phyloP scores from a whole-genome alignment of 2,329 filamentous ascomycete genomes.

The Aureobasidium subglaciale region DNA sequence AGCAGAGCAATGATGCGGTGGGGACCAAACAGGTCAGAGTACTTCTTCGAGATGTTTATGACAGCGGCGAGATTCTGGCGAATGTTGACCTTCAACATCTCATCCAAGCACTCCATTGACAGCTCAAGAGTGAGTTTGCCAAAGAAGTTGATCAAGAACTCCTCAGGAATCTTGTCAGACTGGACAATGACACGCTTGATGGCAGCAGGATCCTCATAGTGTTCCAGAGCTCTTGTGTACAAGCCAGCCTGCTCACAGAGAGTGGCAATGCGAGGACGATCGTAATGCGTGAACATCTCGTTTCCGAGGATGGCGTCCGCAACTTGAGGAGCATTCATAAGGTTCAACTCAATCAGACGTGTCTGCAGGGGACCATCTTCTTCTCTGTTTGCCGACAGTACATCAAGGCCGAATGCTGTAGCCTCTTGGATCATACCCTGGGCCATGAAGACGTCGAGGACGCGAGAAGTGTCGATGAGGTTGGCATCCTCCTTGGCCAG shows the following conservation, averaged over 20 bases:
- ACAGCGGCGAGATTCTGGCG: conserved; percentile 94
- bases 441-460: conserved; percentile 95
- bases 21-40: conserved; percentile 89
- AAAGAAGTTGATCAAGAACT: conserved; percentile 90
- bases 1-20: conserved; percentile 83
- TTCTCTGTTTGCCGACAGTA: conserved; percentile 86
- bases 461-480: conserved; percentile 84
- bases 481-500: conserved; percentile 84
- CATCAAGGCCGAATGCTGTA: conserved; percentile 95
- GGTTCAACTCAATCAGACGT: conserved; percentile 92
- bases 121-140: conserved; percentile 92
- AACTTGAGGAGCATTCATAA: conserved; percentile 92
- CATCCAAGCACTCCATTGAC: conserved; percentile 85
- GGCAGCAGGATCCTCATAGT: conserved; percentile 81
- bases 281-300: conserved; percentile 97
- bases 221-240: conserved; percentile 65
- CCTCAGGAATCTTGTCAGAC: conserved; percentile 77
- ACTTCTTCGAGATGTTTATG: conserved; percentile 94
- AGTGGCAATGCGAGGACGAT: conserved; percentile 78
- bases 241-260: conserved; percentile 92
- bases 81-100: conserved; percentile 95
- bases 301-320: conserved; percentile 97
- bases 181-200: conserved; percentile 88
- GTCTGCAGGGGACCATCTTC: conserved; percentile 94
- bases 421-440: conserved; percentile 97